A percentile compares a stretch with the other conserved stretches of the same genome.
Evolutionary conservation across 2,329 filamentous ascomycete genomes (phyloP).

Genomic region (Rhinocladiella mackenziei): DNA sequence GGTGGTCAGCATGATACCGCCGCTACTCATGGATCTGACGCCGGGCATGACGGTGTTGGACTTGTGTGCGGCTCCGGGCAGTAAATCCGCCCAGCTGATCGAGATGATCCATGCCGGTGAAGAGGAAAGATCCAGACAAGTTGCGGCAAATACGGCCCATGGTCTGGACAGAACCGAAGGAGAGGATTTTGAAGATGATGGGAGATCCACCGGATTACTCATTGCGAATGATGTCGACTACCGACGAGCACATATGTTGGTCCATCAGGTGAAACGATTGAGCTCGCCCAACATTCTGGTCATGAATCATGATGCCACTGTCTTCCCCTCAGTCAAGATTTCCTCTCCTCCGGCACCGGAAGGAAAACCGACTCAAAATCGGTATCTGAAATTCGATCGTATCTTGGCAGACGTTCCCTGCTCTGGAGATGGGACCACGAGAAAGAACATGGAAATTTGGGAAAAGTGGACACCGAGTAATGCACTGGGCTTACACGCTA

Average conservation of each 20-base stretch:
- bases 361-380: constrained; percentile 52
- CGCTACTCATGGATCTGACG: constrained; percentile 82
- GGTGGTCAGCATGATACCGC: constrained; percentile 98
- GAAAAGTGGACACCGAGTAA: constrained; percentile 89
- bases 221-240: constrained; percentile 97
- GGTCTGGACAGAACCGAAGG: constrained; percentile 55
- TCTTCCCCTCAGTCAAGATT: constrained; percentile 91
- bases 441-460: constrained; percentile 94
- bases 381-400: constrained; percentile 93
- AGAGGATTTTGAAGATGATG: constrained; percentile 65
- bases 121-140: constrained; percentile 75
- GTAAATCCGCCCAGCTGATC: constrained; percentile 91
- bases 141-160: constrained; percentile 60
- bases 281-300: constrained; percentile 96
- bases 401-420: constrained; percentile 96
- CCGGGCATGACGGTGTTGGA: constrained; percentile 92
- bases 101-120: constrained; percentile 93
- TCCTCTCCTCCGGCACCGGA: constrained; percentile 54
- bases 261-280: constrained; percentile 94
- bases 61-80: constrained; percentile 93
- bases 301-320: constrained; percentile 94
- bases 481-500: constrained; percentile 78
- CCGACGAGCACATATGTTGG: constrained; percentile 92
- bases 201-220: constrained; percentile 82
- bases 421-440: constrained; percentile 86